Conservation (phyloP, 192 early-diverging fungal genomes). For the Coemansia sp. region DNA sequence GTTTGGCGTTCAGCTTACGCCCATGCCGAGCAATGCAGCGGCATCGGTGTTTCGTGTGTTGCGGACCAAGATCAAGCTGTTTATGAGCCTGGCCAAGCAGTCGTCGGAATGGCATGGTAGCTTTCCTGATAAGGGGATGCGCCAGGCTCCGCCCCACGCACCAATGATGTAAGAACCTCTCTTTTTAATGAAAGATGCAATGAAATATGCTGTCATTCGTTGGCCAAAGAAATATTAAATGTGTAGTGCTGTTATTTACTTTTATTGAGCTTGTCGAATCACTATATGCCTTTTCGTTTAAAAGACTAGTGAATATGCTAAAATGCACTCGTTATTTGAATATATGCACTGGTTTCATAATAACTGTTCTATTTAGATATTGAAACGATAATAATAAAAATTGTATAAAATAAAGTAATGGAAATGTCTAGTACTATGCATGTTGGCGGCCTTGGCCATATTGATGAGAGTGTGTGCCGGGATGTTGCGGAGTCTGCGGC, state of each 20-base stretch:
- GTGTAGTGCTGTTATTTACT: too few relatives aligned
- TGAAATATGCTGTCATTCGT: too few relatives aligned
- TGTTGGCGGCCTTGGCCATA: neutral
- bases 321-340: too few relatives aligned
- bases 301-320: too few relatives aligned
- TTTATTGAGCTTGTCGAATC: too few relatives aligned
- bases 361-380: too few relatives aligned
- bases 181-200: too few relatives aligned
- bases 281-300: too few relatives aligned
- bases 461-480: neutral
- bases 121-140: neutral
- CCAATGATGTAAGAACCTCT: neutral
- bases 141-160: neutral
- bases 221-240: too few relatives aligned
- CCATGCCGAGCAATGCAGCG: slow-evolving; percentile 18
- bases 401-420: neutral
- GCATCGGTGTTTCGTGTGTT: neutral
- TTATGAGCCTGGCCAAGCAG: neutral
- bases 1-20: slow-evolving; percentile 19
- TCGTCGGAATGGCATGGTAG: neutral
- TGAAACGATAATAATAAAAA: neutral
- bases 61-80: neutral
- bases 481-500: neutral
- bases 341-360: too few relatives aligned
- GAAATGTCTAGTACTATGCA: neutral